phyloP scores from a whole-genome alignment of 805 yeast species.

The Metschnikowia noctiluminum region DNA sequence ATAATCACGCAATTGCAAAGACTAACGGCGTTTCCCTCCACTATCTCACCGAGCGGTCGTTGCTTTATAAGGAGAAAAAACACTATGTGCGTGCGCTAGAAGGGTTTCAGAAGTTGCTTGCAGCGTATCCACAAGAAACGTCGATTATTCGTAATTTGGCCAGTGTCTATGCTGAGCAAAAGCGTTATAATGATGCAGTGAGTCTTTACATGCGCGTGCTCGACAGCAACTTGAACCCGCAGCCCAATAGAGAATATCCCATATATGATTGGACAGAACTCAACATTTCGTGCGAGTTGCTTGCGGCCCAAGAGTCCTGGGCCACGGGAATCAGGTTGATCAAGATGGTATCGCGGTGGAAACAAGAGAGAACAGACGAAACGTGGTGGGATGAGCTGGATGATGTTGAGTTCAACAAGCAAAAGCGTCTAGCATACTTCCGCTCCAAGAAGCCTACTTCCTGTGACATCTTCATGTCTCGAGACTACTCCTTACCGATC shows the following conservation, averaged over 20 bases:
- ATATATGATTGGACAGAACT: slow-evolving; percentile 84
- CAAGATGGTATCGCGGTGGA: slow-evolving; percentile 77
- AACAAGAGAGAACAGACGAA: slow-evolving; percentile 64
- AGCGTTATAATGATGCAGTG: slow-evolving; percentile 70
- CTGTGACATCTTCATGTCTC: slow-evolving; percentile 16
- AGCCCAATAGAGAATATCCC: slow-evolving; percentile 36
- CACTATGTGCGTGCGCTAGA: slow-evolving; percentile 71
- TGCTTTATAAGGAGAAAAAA: slow-evolving; percentile 62
- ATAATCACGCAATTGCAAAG: slow-evolving; percentile 58
- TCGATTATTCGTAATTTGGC: slow-evolving; percentile 56
- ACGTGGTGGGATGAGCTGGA: slow-evolving; percentile 65
- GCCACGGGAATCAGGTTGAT: slow-evolving; percentile 60
- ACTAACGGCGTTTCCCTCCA: slow-evolving; percentile 22
- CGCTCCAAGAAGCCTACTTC: slow-evolving; percentile 7
- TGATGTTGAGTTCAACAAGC: slow-evolving; percentile 80
- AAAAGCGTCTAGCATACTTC: slow-evolving; percentile 39
- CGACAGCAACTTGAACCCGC: slow-evolving; percentile 51
- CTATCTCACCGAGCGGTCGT: slow-evolving; percentile 60
- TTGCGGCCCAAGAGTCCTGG: slow-evolving; percentile 66
- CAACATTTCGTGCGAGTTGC: slow-evolving; percentile 78
- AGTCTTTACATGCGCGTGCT: slow-evolving; percentile 62
- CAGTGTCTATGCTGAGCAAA: slow-evolving; percentile 51
- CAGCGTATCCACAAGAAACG: slow-evolving; percentile 54
- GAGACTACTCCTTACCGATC: slow-evolving; percentile 59
- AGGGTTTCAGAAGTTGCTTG: slow-evolving; percentile 59